Evolutionary conservation across 2,329 filamentous ascomycete genomes (phyloP).

Genomic region (Colletotrichum karsti): DNA sequence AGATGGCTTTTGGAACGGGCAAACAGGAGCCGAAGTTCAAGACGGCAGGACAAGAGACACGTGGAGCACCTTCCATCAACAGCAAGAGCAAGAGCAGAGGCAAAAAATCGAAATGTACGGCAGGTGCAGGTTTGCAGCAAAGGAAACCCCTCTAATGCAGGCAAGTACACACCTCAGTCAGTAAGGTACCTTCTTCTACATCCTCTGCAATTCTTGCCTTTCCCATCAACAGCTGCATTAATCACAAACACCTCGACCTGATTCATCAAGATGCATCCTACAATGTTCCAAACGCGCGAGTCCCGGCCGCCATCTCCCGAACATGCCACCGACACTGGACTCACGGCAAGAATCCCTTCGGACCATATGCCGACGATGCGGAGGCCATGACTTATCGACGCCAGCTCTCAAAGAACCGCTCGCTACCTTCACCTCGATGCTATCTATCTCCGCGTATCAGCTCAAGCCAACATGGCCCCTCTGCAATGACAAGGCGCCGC

Average conservation of each 20-base stretch:
- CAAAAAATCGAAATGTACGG: too few species aligned
- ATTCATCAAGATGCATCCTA: neutral
- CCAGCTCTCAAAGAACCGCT: neutral
- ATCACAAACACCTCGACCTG: neutral
- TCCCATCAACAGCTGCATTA: neutral
- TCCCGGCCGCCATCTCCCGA: neutral
- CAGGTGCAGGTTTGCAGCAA: too few species aligned
- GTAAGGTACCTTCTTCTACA: too few species aligned
- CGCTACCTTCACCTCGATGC: neutral
- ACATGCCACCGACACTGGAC: neutral
- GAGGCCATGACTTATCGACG: neutral
- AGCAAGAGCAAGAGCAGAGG: neutral
- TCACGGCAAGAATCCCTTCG: neutral
- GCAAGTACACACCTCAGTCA: too few species aligned
- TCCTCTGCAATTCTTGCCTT: neutral
- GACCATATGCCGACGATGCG: neutral
- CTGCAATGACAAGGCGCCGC: conserved; percentile 7
- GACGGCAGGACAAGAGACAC: neutral
- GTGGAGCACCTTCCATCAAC: neutral
- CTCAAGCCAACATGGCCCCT: neutral
- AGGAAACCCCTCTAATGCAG: too few species aligned
- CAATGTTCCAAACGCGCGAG: neutral
- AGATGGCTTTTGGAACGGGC: too few species aligned
- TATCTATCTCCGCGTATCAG: neutral
- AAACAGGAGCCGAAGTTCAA: neutral